Base-by-base conservation (phyloP, 192 early-diverging fungal species). In the Coemansia sp. region DNA sequence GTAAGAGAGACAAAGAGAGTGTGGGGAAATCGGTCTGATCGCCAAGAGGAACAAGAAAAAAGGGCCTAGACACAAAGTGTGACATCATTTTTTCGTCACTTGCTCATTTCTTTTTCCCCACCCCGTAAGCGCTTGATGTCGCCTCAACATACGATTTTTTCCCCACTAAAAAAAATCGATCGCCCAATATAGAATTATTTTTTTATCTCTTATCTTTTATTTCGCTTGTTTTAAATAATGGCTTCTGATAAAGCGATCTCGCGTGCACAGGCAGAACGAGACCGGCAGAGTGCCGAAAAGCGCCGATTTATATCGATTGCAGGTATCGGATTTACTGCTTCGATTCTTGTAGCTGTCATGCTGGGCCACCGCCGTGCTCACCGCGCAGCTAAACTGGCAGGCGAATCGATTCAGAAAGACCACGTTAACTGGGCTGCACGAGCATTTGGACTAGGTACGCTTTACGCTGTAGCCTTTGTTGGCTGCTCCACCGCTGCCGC, bases 371-470 rank as follows among this genome's bases (percentile, higher is more conserved):
- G 79, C 35, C 67, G 79, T 1, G 79, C 79, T 18, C 64, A 67
- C 58, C 41, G 56, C 16, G 30, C 56, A 20, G 79, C 79, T 2
- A 15, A 58, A 0, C 30, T 50, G 1, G 67, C 70, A 2, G 70
- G 73, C 43, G 70, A 67, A 35, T 38, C 39, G 20, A 80, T 75
- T 35, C 27, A 71, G 5, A 56, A 32, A 32, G 62, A 49, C 59
- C 66, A 75, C 27, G 67, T 68, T 15, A 62, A 59, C 58, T 73
- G 69, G 70, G 74, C 71, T 11, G 45, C 73, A 11, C 53, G 65
- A 10, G 79, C 79, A 6, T 73, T 82, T 49, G 79, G 73, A 0
- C 22, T 82, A 5, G 79, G 79, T 15, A 82, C 79, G 13, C 67
- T 82, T 2, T 82, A 82, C 30, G 79, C 79, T 1, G 22, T 82